Conservation (phyloP, 2,329 filamentous ascomycete species). For the Ambrosiella beaveri region DNA sequence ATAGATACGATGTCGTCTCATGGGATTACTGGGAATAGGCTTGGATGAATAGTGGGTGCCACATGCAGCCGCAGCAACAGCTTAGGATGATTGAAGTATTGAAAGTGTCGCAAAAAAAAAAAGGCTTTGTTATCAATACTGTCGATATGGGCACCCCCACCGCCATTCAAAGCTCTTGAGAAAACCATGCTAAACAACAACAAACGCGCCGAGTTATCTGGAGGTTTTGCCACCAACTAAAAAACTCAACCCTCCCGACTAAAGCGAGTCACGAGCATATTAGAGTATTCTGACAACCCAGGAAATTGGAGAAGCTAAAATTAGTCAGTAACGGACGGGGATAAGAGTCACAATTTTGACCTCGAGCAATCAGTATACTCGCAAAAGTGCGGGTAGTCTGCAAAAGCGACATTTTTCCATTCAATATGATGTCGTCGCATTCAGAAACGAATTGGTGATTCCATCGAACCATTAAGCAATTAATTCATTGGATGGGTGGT, state of each 20-base stretch:
- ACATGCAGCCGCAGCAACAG: background rate
- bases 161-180: too few relatives aligned
- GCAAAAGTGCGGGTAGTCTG: background rate
- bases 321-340: background rate
- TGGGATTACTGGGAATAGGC: background rate
- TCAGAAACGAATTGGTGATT: background rate
- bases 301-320: background rate
- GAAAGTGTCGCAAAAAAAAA: too few relatives aligned
- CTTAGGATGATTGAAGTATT: too few relatives aligned
- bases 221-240: too few relatives aligned
- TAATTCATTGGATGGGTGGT: background rate
- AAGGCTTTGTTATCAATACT: too few relatives aligned
- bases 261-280: too few relatives aligned
- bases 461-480: background rate
- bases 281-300: background rate
- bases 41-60: background rate
- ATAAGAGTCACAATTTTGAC: background rate
- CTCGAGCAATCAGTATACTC: background rate
- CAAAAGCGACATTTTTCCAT: background rate
- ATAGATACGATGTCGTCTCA: background rate
- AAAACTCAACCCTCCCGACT: too few relatives aligned
- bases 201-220: too few relatives aligned
- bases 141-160: too few relatives aligned
- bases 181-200: too few relatives aligned
- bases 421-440: background rate